Evolutionary conservation across 345 rosid genomes (phyloP), one percentile per base, ranked within the genome.

Genomic region (Dimocarpus longan): DNA sequence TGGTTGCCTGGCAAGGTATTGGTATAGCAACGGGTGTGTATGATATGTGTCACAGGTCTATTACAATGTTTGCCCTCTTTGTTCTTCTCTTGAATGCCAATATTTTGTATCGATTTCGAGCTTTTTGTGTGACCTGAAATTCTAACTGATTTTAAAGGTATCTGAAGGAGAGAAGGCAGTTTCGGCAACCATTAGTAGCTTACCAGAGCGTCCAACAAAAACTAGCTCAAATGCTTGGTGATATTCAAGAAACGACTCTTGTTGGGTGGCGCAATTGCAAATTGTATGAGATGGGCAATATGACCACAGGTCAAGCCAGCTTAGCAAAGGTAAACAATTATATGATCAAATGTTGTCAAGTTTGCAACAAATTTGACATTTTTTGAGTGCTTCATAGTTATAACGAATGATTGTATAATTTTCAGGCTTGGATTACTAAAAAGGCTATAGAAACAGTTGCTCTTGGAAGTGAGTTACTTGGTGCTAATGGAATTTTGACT

Each of bases 211-310:
- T 89, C 85, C 99, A 96, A 79, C 95, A 90, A 87, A 96, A 91
- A 86, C 98, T 96, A 74, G 94, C 91, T 56, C 84, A 83, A 70
- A 94, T 96, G 91, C 87, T 94, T 70, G 95, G 98, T 28, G 89
- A 94, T 84, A 82, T 96, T 78, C 98, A 96, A 82, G 98, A 94
- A 22, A 96, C 94, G 97, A 68, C 86, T 80, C 92, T 96, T 10
- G 89, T 96, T 80, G 98, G 98, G 70, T 96, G 98, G 98, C 93
- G 98, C 71, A 89, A 94, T 48, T 96, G 99, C 89, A 94, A 94
- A 82, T 73, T 93, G 76, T 96, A 93, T 70, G 99, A 96, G 83
- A 62, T 74, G 16, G 98, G 95, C 77, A 87, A 82, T 80, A 91
- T 97, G 95, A 97, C 99, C 62, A 84, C 94, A 0, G 99, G 98